phyloP scores from a whole-genome alignment of 371 early-diverging fungal genomes.

The Mucor indicus region DNA sequence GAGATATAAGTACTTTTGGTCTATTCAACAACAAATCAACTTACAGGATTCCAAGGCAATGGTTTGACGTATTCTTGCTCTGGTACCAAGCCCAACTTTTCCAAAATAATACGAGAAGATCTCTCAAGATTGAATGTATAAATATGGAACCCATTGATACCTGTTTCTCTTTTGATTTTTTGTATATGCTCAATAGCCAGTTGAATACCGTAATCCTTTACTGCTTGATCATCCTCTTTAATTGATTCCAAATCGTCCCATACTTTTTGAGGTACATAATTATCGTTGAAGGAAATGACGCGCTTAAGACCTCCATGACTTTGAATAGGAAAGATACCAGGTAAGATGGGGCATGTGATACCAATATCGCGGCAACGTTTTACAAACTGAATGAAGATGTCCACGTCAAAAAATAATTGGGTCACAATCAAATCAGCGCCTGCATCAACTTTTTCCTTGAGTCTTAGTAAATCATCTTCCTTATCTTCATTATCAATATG shows the following conservation, averaged over 20 bases:
- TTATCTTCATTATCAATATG: constrained; percentile 71
- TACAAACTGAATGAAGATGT: constrained; percentile 79
- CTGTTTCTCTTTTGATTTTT: constrained; percentile 61
- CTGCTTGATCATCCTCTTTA: constrained; percentile 95
- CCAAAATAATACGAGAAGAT: constrained; percentile 80
- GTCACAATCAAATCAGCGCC: constrained; percentile 93
- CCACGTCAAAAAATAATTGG: constrained; percentile 92
- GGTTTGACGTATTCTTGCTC: constrained; percentile 77
- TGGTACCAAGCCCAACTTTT: constrained; percentile 77
- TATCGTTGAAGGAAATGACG: constrained; percentile 84
- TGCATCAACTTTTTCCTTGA: constrained; percentile 88
- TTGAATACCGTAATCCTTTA: constrained; percentile 91
- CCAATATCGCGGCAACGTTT: constrained; percentile 72
- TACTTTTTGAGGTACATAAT: constrained; percentile 81
- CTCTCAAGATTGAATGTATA: constrained; percentile 92
- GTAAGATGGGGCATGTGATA: constrained; percentile 85
- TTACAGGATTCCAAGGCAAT: constrained; percentile 90
- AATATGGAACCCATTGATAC: constrained; percentile 75
- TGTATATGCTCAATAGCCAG: constrained; percentile 79
- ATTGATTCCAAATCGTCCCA: constrained; percentile 85
- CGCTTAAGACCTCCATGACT: constrained; percentile 81
- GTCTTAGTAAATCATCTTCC: constrained; percentile 72
- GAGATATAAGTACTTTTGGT: background rate
- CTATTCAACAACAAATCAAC: background rate
- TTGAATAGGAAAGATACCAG: constrained; percentile 96